phyloP scores from a whole-genome alignment of 106 monocot species.

The Dioscorea alata region DNA sequence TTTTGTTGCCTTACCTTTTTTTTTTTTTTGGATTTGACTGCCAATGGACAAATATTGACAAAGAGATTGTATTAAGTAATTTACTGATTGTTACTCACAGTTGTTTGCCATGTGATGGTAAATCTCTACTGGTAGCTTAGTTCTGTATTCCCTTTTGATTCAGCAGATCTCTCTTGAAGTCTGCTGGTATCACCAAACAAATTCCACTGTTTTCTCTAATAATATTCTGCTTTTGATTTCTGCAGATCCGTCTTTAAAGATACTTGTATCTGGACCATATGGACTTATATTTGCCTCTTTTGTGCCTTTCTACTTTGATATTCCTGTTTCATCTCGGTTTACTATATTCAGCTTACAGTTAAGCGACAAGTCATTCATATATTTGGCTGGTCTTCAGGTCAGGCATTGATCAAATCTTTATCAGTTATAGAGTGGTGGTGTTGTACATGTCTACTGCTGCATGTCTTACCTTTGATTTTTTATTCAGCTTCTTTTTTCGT shows the following conservation, averaged over 20 bases:
- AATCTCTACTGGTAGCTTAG: too few species aligned
- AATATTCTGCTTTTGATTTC: neutral
- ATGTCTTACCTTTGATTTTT: neutral
- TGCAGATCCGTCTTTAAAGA: slow-evolving; percentile 57
- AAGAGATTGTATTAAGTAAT: too few species aligned
- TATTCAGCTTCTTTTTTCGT: slow-evolving; percentile 78
- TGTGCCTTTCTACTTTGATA: slow-evolving; percentile 69
- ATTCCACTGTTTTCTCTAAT: neutral
- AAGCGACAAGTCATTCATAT: slow-evolving; percentile 70
- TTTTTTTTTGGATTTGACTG: too few species aligned
- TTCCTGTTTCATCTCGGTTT: slow-evolving; percentile 55
- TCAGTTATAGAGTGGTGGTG: too few species aligned
- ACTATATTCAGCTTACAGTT: slow-evolving; percentile 45
- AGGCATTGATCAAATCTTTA: neutral
- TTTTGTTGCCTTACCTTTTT: too few species aligned
- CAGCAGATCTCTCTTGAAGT: too few species aligned
- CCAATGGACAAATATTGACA: too few species aligned
- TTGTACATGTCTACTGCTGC: too few species aligned
- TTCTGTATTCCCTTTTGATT: too few species aligned
- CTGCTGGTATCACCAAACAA: too few species aligned
- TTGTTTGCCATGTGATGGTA: too few species aligned
- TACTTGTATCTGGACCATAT: slow-evolving; percentile 79
- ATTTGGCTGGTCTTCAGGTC: slow-evolving; percentile 75
- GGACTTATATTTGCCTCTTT: slow-evolving; percentile 93
- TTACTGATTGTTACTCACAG: too few species aligned